These are phyloP conservation scores for Linum trigynum DNA, from an alignment of 345 rosid species.

Conservation along the genomic window DNA sequence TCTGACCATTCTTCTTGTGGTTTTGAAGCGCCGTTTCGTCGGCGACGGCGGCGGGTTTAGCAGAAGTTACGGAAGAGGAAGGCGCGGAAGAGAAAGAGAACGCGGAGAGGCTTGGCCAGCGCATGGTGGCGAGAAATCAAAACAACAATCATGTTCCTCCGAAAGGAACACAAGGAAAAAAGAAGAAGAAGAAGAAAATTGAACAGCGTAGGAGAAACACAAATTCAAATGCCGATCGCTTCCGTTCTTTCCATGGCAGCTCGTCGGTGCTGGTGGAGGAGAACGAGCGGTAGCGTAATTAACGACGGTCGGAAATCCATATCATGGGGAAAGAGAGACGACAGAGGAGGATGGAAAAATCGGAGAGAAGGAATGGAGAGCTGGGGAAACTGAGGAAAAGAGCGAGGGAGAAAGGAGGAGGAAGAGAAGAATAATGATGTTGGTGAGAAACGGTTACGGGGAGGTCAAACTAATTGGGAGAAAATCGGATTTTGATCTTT, in stretches of 20 bases:
- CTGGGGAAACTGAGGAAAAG: background rate
- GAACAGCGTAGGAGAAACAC: too few species aligned
- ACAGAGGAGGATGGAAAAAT: too few species aligned
- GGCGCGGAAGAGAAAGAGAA: slow-evolving; percentile 33
- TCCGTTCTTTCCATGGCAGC: background rate
- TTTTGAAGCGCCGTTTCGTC: background rate
- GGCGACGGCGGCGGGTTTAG: slow-evolving; percentile 9
- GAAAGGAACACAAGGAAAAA: too few species aligned
- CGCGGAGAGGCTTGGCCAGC: slow-evolving; percentile 60
- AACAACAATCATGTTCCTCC: background rate
- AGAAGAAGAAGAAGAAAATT: too few species aligned
- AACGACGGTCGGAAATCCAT: background rate
- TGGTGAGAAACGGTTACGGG: background rate
- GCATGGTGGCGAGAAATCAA: slow-evolving; percentile 40
- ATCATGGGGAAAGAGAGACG: background rate
- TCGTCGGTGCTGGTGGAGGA: background rate
- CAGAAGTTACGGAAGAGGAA: slow-evolving; percentile 7
- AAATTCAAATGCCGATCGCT: too few species aligned
- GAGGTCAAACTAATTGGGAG: background rate
- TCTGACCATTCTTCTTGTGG: background rate
- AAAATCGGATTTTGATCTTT: background rate
- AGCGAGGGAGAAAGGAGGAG: too few species aligned
- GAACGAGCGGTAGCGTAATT: too few species aligned
- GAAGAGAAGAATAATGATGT: too few species aligned
- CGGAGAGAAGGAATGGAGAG: background rate